These are phyloP conservation scores for Tilletia indica DNA, from an alignment of 1,284 basidiomycete genomes.

Conservation along the genomic window DNA sequence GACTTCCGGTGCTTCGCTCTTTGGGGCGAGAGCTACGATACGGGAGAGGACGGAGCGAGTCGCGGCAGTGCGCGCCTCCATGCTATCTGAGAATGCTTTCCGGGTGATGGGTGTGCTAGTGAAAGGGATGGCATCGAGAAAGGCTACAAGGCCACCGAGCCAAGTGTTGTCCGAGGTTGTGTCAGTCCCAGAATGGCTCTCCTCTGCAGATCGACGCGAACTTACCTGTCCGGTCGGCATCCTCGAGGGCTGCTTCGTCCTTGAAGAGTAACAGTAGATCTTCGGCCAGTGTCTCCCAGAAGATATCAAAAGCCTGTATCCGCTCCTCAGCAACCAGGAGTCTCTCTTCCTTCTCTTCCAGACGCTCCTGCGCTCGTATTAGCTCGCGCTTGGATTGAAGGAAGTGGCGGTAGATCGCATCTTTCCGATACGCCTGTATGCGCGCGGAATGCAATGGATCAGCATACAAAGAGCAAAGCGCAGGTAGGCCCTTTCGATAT, in stretches of 20 bases:
- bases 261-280: conserved; percentile 23
- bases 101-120: conserved; percentile 18
- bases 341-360: not conserved
- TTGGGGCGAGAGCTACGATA: conserved; percentile 19
- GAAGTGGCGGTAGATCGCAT: conserved; percentile 18
- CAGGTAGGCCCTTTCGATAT: not conserved
- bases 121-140: conserved; percentile 26
- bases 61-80: conserved; percentile 26
- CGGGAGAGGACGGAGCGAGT: conserved; percentile 21
- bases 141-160: conserved; percentile 12
- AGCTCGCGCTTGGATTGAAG: conserved; percentile 15
- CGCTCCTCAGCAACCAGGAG: conserved; percentile 2
- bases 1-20: conserved; percentile 23
- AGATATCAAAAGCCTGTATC: conserved; percentile 12
- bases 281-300: conserved; percentile 23
- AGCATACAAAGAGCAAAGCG: too few relatives aligned
- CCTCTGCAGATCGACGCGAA: not conserved
- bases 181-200: not conserved
- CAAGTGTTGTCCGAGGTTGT: not conserved
- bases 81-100: conserved; percentile 23
- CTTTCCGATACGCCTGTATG: conserved; percentile 6
- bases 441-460: not conserved
- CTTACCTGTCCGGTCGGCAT: conserved; percentile 21
- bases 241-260: conserved; percentile 20
- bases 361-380: not conserved